Conservation (phyloP, 768 basidiomycete genomes). For the Lentinus tigrinus region DNA sequence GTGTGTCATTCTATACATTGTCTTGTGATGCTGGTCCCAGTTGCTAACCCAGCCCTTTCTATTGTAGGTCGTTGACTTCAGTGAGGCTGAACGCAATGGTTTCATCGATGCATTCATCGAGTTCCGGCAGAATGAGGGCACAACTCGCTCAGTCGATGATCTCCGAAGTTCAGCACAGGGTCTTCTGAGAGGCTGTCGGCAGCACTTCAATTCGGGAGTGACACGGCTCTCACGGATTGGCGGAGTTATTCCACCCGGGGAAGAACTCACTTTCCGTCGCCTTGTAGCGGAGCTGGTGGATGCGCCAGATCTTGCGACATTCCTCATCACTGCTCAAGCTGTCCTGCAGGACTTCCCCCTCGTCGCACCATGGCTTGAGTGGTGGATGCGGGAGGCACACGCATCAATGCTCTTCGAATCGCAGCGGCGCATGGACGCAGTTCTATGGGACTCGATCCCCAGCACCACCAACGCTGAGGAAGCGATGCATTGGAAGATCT, state of each 20-base stretch:
- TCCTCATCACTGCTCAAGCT: constrained; percentile 5
- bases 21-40: constrained; percentile 1
- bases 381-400: constrained; percentile 32
- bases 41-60: background rate
- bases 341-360: constrained; percentile 25
- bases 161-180: constrained; percentile 22
- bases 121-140: constrained; percentile 19
- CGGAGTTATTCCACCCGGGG: constrained; percentile 23
- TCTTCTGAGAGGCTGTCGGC: constrained; percentile 30
- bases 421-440: constrained; percentile 27
- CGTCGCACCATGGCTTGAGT: constrained; percentile 29
- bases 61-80: constrained; percentile 35
- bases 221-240: constrained; percentile 27
- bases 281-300: background rate
- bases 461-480: constrained; percentile 37
- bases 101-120: constrained; percentile 30
- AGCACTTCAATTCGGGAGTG: constrained; percentile 32
- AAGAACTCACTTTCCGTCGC: constrained; percentile 13
- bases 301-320: background rate
- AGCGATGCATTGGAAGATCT: constrained; percentile 35
- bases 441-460: constrained; percentile 35
- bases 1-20: background rate
- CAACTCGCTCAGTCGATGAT: constrained; percentile 8
- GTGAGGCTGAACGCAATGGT: constrained; percentile 33
- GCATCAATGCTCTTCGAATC: constrained; percentile 33